Percentiles rank a stretch among this genome's conserved stretches.
These are phyloP conservation scores for Corchorus olitorius DNA, from an alignment of 345 rosid genomes.

Conservation along the genomic window DNA sequence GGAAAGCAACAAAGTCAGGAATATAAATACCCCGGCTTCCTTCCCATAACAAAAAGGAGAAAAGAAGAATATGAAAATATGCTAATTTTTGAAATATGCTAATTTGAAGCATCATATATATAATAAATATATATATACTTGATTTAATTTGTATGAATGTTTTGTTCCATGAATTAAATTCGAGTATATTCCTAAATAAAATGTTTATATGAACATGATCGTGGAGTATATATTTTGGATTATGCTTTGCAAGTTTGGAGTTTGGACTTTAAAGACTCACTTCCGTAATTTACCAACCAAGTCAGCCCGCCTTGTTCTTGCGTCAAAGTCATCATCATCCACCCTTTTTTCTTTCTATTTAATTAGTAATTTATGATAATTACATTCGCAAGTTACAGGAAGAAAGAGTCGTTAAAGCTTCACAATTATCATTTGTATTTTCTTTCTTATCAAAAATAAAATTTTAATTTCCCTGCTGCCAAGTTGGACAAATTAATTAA, in stretches of 20 bases:
- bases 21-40: too few relatives aligned
- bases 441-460: neutral
- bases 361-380: neutral
- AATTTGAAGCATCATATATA: too few relatives aligned
- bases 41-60: too few relatives aligned
- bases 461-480: neutral
- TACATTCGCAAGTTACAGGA: neutral
- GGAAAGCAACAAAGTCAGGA: too few relatives aligned
- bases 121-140: neutral
- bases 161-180: too few relatives aligned
- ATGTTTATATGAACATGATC: neutral
- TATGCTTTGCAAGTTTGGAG: neutral
- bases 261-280: neutral
- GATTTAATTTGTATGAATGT: neutral
- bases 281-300: neutral
- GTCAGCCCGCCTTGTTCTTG: neutral
- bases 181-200: too few relatives aligned
- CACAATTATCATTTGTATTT: neutral
- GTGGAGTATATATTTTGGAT: too few relatives aligned
- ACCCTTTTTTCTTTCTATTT: neutral
- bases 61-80: too few relatives aligned
- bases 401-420: neutral
- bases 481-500: neutral
- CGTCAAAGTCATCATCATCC: conserved; percentile 13
- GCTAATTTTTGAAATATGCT: too few relatives aligned